Evolutionary conservation across 1,284 basidiomycete genomes (phyloP), one percentile per base, ranked within the genome.

Genomic region (Omphalotus olearius): DNA sequence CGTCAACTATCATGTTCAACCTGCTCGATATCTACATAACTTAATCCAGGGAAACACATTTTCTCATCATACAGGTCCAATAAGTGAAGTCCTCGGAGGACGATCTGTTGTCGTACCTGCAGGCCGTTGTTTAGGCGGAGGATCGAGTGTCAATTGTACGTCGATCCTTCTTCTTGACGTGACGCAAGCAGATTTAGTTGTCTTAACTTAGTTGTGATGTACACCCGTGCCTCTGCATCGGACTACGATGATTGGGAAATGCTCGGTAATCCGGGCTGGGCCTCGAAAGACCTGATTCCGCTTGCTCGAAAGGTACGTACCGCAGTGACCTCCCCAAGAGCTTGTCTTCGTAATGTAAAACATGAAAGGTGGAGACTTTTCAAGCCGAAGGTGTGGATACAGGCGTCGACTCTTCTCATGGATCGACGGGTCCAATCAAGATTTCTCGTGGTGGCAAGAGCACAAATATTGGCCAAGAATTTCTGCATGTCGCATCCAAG

Each of bases 71-170:
- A 59, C 63, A 3, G 64, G 66, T 2, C 73, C 71, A 40, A 69
- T 75, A 0, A 77, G 71, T 54, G 55, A 67, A 3, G 65, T 73
- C 0, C 62, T 84, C 14, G 69, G 64, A 13, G 75, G 73, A 14
- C 75, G 82, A 9, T 57, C 67, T 6, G 56, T 67, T 2, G 50
- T 75, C 26, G 69, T 79, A 11, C 68, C 69, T 0, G 63, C 66
- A 33, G 82, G 76, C 0, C 69, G 74, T 38, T 75, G 72, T 40
- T 59, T 85, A 0, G 83, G 83, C 7, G 83, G 83, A 0, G 82
- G 81, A 0, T 82, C 82, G 1, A 66, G 69, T 51, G 70, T 85
- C 13, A 83, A 85, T 57, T 83, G 82, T 82, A 51, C 25, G 77
- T 56, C 26, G 3, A n/a, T 43, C 10, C 11, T 54, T 18, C 28